phyloP scores from a whole-genome alignment of 768 basidiomycete species.

The Melanogaster broomeanus region DNA sequence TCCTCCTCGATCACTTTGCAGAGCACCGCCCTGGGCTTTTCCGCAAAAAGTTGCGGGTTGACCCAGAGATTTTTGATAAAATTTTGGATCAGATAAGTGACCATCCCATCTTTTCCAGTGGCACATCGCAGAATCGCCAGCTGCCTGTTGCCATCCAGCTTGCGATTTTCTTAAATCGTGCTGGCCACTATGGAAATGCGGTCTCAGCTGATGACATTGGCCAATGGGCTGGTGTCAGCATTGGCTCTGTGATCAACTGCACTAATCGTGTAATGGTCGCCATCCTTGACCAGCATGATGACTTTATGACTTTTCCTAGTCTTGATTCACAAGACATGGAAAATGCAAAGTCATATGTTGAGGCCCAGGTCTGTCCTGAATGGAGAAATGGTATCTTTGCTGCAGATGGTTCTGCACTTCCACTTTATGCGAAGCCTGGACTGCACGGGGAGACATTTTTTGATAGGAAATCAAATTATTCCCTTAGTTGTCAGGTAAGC shows the following conservation, averaged over 20 bases:
- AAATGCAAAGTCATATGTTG: constrained; percentile 39
- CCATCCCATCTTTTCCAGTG: constrained; percentile 1
- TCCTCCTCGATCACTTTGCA: not conserved
- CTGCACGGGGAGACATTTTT: constrained; percentile 3
- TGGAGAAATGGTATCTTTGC: constrained; percentile 41
- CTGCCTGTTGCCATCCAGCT: constrained; percentile 1
- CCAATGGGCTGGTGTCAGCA: constrained; percentile 7
- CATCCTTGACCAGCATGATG: constrained; percentile 10
- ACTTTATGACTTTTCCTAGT: constrained; percentile 5
- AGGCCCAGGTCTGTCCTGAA: constrained; percentile 30
- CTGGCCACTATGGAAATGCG: constrained; percentile 2
- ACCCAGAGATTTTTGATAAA: constrained; percentile 25
- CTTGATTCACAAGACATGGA: constrained; percentile 1
- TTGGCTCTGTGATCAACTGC: constrained; percentile 17
- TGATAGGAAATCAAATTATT: constrained; percentile 18
- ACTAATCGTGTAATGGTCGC: constrained; percentile 17
- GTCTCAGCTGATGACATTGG: constrained; percentile 14
- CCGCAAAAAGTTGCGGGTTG: constrained; percentile 24
- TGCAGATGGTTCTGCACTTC: constrained; percentile 38
- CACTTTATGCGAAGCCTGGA: constrained; percentile 8
- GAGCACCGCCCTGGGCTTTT: not conserved
- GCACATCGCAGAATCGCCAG: constrained; percentile 6
- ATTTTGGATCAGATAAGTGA: constrained; percentile 18
- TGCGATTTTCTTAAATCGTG: not conserved
- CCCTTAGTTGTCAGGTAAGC: constrained; percentile 12